Conservation (phyloP, 2,329 filamentous ascomycete genomes). For the Conoideocrella luteorostrata region DNA sequence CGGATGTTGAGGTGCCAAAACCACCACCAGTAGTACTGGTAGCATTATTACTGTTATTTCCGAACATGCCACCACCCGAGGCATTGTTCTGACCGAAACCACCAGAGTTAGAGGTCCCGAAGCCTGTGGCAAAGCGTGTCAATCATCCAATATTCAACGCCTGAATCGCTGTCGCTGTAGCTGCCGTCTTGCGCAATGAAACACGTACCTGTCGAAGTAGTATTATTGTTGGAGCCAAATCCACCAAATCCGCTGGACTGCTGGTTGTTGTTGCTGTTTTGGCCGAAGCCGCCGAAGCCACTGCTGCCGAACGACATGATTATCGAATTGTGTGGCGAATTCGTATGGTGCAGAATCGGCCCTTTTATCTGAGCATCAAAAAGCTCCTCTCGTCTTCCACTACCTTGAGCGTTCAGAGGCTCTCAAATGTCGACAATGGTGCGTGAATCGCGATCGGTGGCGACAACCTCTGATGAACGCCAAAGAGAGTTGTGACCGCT, state of each 20-base stretch:
- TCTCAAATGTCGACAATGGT: neutral
- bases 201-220: conserved; percentile 46
- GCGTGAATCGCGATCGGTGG: neutral
- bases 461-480: neutral
- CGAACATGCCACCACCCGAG: conserved; percentile 38
- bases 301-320: conserved; percentile 52
- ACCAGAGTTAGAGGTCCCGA: conserved; percentile 26
- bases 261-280: conserved; percentile 40
- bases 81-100: conserved; percentile 38
- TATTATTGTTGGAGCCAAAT: conserved; percentile 41
- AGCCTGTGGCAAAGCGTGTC: conserved; percentile 21
- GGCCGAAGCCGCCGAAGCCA: conserved; percentile 53
- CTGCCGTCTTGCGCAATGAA: neutral
- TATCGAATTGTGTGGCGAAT: conserved; percentile 11
- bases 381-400: conserved; percentile 1
- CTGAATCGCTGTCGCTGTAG: neutral
- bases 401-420: neutral
- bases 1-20: conserved; percentile 26
- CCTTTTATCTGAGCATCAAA: neutral
- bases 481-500: neutral
- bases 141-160: conserved; percentile 17
- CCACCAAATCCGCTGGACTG: conserved; percentile 46
- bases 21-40: conserved; percentile 25
- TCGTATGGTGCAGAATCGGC: neutral
- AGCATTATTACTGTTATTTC: conserved; percentile 23